Evolutionary conservation across 1,284 basidiomycete species (phyloP), one percentile per base, ranked within the genome.

Genomic region (Ganoderma multipileum): DNA sequence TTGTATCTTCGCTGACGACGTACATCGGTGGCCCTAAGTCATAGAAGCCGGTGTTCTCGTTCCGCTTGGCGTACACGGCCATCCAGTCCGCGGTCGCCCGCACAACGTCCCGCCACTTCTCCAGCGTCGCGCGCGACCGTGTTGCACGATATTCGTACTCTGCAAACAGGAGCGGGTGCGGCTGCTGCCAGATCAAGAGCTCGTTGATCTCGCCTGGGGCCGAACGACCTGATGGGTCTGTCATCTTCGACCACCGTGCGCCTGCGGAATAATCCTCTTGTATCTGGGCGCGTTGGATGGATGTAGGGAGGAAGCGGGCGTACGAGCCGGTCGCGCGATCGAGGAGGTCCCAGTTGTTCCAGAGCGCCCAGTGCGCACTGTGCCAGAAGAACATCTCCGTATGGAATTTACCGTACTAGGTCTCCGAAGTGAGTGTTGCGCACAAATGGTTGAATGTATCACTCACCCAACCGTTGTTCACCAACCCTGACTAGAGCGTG

Each of bases 381-480:
- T 90, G 88, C 88, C 87, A 89, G 75, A 86, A 89, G 74, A 83
- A 85, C 86, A 87, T 86, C 73, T 89, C 88, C 84, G 88, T 84
- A 72, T 89, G 87, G 77, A 88, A 88, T 77, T 88, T 89, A 61
- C 83, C 83, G 68, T 83, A 83, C 83, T 83, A 36, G 8, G 14
- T 47, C 14, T 4, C 16, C 3, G 3, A 50, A 23, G 70, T 74
- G 14, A 72, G 68, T 54, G 12, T 11, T 61, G 38, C 26, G 26
- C 39, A 20, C 33, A 20, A 8, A 6, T 39, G n/a, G 7, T 20
- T 23, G 9, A 52, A n/a, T 61, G n/a, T 62, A 30, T 20, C 39
- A 61, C 86, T 79, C 58, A 87, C 86, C 87, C 87, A 89, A 26
- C 87, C 87, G 68, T 87, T 83, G 73, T 89, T 87, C 1, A 86